Evolutionary conservation across 176 grass and related monocot genomes (phyloP).

Genomic region (Oryza brachyantha): DNA sequence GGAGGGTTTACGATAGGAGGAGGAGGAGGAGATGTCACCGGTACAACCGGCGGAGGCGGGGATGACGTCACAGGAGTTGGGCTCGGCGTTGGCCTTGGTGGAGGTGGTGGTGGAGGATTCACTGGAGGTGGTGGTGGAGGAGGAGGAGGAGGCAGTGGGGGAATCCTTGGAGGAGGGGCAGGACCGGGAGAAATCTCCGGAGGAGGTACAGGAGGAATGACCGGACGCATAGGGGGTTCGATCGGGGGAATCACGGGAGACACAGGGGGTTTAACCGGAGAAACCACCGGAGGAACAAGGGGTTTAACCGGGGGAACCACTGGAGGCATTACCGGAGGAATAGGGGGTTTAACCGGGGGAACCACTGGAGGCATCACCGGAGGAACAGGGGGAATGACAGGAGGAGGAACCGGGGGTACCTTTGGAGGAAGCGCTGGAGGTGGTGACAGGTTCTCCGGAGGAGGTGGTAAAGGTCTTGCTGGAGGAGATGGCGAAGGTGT

Average conservation of each 20-base stretch:
- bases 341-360: too few relatives aligned
- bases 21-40: background rate
- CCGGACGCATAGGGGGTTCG: too few relatives aligned
- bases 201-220: background rate
- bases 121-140: background rate
- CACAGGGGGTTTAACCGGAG: too few relatives aligned
- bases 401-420: too few relatives aligned
- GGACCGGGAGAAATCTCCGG: too few relatives aligned
- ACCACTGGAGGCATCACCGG: too few relatives aligned
- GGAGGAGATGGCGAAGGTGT: background rate
- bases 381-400: background rate
- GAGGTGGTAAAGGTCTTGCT: background rate
- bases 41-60: background rate
- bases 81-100: background rate
- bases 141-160: background rate
- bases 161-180: too few relatives aligned
- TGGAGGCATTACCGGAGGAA: background rate
- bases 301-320: too few relatives aligned
- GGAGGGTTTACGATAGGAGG: background rate
- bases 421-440: background rate
- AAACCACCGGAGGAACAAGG: too few relatives aligned
- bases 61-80: background rate
- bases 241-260: too few relatives aligned
- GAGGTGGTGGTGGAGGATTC: background rate
- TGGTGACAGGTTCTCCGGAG: background rate